Percentiles rank a stretch among this genome's conserved stretches.
Conservation (phyloP, 306 rosid genomes). For the Hippophae gyantsensis region DNA sequence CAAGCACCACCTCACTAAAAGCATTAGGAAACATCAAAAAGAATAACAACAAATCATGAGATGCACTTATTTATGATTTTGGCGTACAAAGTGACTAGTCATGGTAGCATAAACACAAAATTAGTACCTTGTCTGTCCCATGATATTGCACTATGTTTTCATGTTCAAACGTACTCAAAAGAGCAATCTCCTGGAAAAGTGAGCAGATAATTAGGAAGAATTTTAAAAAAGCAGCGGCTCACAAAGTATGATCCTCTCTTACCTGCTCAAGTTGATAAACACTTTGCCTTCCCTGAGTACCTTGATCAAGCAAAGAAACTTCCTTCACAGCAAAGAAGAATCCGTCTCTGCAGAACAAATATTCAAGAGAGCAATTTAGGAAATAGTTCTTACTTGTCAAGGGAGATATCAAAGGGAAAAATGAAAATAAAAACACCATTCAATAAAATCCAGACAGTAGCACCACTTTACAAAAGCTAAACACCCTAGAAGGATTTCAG, state of each 20-base stretch:
- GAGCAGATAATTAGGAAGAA: constrained; percentile 15
- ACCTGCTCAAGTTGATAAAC: constrained; percentile 82
- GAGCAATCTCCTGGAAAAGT: constrained; percentile 75
- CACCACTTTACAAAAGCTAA: not conserved
- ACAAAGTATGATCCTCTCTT: constrained; percentile 10
- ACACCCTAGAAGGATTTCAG: not conserved
- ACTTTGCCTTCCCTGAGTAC: constrained; percentile 75
- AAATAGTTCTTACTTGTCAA: not conserved
- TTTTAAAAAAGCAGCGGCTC: constrained; percentile 5
- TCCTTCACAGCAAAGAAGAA: constrained; percentile 83
- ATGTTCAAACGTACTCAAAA: constrained; percentile 84
- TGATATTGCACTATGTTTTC: constrained; percentile 85
- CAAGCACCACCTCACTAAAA: too few species aligned
- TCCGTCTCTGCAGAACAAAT: constrained; percentile 44
- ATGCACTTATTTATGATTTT: too few species aligned
- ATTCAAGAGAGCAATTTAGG: constrained; percentile 7
- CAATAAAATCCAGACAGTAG: not conserved
- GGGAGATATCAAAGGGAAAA: constrained; percentile 5
- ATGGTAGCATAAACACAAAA: too few species aligned
- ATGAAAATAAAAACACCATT: not conserved
- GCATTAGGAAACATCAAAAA: too few species aligned
- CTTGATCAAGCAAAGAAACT: constrained; percentile 92
- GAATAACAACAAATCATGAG: too few species aligned
- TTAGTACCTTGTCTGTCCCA: constrained; percentile 69
- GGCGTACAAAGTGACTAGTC: too few species aligned